Evolutionary conservation across 352 stramenopile genomes (phyloP), one percentile per base, ranked within the genome.

Genomic region (Saprolegnia diclina): DNA sequence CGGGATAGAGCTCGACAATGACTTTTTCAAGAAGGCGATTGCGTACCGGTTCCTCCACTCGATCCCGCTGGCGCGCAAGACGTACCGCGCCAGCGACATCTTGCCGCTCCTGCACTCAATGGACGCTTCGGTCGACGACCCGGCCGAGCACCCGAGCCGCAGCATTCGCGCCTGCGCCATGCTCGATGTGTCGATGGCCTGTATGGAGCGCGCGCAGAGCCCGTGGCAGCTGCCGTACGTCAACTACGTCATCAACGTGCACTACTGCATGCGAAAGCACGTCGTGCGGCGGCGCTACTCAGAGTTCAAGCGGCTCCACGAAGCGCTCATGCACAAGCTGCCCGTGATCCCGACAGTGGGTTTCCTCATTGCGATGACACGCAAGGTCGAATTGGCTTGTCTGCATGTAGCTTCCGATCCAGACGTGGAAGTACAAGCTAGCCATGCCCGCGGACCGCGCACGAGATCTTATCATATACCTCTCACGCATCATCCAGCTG

Each of bases 191-290:
- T 77, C 67, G 26, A 85, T 89, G 56, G 64, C 72, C 14, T 79
- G 76, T 22, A 86, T 91, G 79, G 82, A 89, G 68, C 77, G 81
- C 22, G 78, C 82, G 0, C 82, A 91, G 72, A 73, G 76, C 52
- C 59, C 72, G 1, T 80, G 77, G 45, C 65, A 74, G 5, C 74
- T 89, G 19, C 82, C 82, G n/a, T 88, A 91, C 72, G 85, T 80
- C 24, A 89, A 85, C 72, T 91, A 88, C 56, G 82, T 91, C 13
- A 66, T 91, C 26, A 76, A 74, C 24, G 82, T 91, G 37, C 82
- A 89, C 73, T 91, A 89, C 56, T 89, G 80, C 63, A 72, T 91
- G 29, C 79, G 82, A 37, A 81, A 78, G 32, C 80, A 91, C 68
- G 73, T 89, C 19, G 79, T 91, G 46, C 79, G 82, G 4, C 82